Evolutionary conservation across 257 asterid genomes (phyloP), one percentile per base, ranked within the genome.

Genomic region (Solanum ossicruentum): DNA sequence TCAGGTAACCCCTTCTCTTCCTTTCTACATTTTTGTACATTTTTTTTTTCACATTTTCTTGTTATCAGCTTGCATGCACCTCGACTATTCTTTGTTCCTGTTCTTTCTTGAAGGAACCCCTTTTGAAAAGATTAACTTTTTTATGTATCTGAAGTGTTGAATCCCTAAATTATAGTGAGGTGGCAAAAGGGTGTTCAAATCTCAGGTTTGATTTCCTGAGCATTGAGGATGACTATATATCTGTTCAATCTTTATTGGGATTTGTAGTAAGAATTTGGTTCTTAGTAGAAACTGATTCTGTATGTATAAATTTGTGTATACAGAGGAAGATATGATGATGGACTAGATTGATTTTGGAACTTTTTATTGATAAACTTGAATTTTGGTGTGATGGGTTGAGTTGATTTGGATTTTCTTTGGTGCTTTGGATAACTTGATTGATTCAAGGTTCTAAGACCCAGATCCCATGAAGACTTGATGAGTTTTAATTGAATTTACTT

Each of bases 51-150:
- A 32, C 36, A 32, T 32, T 32, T 32, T 32, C 36, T 8, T 9
- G 6, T 12, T 0, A 47, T 49, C 20, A 3, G 1, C 20, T 71
- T 72, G 0, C 0, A 0, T 43, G 10, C 3, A 71, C 1, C 10
- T 43, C 3, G 32, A 71, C 36, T 71, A 4, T 16, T 69, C 8
- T 69, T 18, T 72, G 5, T 1, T 0, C 1, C 9, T 57, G 12
- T 20, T 0, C 2, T 18, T 71, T 17, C 79, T 72, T 26, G 2
- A 13, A 65, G 70, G 41, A 63, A 63, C 13, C 70, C 39, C 70
- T 12, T 63, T 63, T 23, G 39, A 65, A 26, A 66, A 66, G 45
- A 28, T 13, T 66, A 28, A n/a, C 0, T 66, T 66, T 28, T 66
- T 66, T 3, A 28, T 66, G 7, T 28, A 0, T 28, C 8, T 66